Percentiles rank a stretch among this genome's conserved stretches.
Conservation (phyloP, 768 basidiomycete genomes). For the Mrakia hoshinonis region DNA sequence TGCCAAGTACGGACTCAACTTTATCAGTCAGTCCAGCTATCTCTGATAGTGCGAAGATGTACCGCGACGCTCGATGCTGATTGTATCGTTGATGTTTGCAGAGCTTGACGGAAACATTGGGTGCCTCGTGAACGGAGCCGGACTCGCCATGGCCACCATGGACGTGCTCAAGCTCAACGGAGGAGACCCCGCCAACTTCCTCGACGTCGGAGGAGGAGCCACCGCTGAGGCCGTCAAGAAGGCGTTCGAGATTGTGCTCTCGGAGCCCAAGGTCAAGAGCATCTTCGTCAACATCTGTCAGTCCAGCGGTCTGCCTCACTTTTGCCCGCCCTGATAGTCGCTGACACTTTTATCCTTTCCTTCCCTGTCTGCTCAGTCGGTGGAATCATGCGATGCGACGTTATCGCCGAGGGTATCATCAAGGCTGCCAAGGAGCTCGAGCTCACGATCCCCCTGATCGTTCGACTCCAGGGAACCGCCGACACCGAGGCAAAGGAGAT, state of each 20-base stretch:
- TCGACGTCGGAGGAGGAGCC: conserved; percentile 97
- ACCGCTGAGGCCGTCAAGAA: conserved; percentile 99
- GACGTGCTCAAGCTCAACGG: conserved; percentile 95
- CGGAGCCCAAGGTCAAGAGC: conserved; percentile 86
- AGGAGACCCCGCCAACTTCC: conserved; percentile 91
- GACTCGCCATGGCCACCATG: conserved; percentile 99
- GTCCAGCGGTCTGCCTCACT: conserved; percentile 56
- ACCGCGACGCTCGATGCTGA: conserved; percentile 43
- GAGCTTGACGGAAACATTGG: conserved; percentile 92
- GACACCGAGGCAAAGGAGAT: conserved; percentile 43
- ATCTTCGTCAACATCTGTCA: conserved; percentile 81
- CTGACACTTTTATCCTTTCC: background rate
- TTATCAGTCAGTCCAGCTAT: conserved; percentile 12
- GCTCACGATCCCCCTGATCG: conserved; percentile 76
- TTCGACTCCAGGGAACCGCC: conserved; percentile 70
- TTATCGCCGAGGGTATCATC: conserved; percentile 68
- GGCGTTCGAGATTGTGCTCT: conserved; percentile 88
- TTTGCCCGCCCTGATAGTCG: background rate
- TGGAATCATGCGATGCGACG: conserved; percentile 97
- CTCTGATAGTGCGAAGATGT: too few species aligned
- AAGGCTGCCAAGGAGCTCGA: conserved; percentile 88
- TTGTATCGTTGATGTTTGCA: conserved; percentile 58
- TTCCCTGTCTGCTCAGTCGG: conserved; percentile 42
- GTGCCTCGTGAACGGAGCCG: conserved; percentile 96
- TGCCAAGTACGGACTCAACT: conserved; percentile 51